Evolutionary conservation across 192 early-diverging fungal species (phyloP), one percentile per base, ranked within the genome.

Genomic region (Globomyces pollinis-pini): DNA sequence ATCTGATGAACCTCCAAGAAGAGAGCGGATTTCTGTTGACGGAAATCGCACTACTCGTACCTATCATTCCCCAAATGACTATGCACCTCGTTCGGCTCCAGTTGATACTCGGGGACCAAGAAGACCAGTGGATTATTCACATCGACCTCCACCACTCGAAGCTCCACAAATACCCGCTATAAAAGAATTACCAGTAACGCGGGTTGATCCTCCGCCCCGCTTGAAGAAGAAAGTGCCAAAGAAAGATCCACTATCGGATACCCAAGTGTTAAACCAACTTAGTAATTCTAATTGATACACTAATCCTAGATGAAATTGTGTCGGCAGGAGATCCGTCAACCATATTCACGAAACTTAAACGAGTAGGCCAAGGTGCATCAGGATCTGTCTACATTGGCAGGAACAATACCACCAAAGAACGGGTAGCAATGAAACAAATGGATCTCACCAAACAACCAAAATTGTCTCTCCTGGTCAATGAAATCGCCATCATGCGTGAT

Each of bases 311-410:
- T 9, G 32, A 80, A 16, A 90, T 96, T 13, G 94, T 96, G 21
- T 90, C 94, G 36, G 75, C 79, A 31, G 89, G 89, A 30, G 93
- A 99, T 67, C 96, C 96, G 21, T 90, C 87, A 63, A 57, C 76
- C 12, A 69, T 96, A 42, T 99, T 97, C 70, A 83, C 84, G 55
- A 95, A 98, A 67, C 79, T 93, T 69, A 90, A 91, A 69, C 91
- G 93, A 20, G 39, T 57, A 30, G 55, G 55, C 5, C 55, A 57
- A 30, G 55, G 55, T 68, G 94, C 94, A 2, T 97, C 94, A 32
- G 96, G 96, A 38, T 92, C 91, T 13, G 96, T 99, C 35, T 99
- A 92, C 70, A 84, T 93, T 57, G 96, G 94, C 31, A 83, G 84
- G 32, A 80, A 85, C 42, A 78, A 62, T 23, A 35, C 33, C 50